These are phyloP conservation scores for Sporothrix brunneoviolacea DNA, from an alignment of 2,329 filamentous ascomycete species.

Conservation along the genomic window DNA sequence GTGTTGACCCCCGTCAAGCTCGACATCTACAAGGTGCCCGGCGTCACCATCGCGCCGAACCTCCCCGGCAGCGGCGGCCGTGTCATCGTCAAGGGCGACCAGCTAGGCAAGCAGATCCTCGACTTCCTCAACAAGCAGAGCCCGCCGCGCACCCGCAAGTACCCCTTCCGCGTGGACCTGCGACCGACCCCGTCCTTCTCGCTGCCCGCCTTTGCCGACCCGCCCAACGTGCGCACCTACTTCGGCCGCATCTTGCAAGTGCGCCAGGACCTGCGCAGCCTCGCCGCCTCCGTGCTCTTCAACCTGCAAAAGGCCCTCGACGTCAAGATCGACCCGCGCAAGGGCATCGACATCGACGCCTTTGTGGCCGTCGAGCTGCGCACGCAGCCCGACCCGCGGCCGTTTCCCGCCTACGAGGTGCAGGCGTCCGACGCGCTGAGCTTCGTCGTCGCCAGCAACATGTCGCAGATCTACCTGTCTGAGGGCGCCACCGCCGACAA, in stretches of 20 bases:
- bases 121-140: conserved; percentile 22
- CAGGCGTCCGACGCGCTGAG: conserved; percentile 29
- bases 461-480: conserved; percentile 35
- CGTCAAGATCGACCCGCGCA: conserved; percentile 23
- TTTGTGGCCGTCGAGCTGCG: conserved; percentile 32
- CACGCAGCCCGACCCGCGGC: conserved; percentile 27
- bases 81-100: conserved; percentile 21
- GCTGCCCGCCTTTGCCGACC: conserved; percentile 29
- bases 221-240: conserved; percentile 24
- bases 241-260: conserved; percentile 35
- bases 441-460: conserved; percentile 23
- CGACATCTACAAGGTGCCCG: conserved; percentile 19
- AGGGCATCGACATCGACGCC: conserved; percentile 18
- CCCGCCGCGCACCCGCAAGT: conserved; percentile 23
- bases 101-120: conserved; percentile 21
- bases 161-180: conserved; percentile 29
- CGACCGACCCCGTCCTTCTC: conserved; percentile 21
- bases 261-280: conserved; percentile 27
- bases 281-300: conserved; percentile 30
- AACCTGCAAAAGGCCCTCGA: conserved; percentile 25
- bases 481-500: conserved; percentile 33
- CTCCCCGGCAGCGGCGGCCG: conserved; percentile 17
- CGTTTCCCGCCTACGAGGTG: conserved; percentile 24
- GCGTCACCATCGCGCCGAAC: conserved; percentile 9
- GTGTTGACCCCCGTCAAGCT: conserved; percentile 23